Percentiles rank a stretch among this genome's conserved stretches.
phyloP scores from a whole-genome alignment of 495 filamentous ascomycete species.

The Xeromyces bisporus region DNA sequence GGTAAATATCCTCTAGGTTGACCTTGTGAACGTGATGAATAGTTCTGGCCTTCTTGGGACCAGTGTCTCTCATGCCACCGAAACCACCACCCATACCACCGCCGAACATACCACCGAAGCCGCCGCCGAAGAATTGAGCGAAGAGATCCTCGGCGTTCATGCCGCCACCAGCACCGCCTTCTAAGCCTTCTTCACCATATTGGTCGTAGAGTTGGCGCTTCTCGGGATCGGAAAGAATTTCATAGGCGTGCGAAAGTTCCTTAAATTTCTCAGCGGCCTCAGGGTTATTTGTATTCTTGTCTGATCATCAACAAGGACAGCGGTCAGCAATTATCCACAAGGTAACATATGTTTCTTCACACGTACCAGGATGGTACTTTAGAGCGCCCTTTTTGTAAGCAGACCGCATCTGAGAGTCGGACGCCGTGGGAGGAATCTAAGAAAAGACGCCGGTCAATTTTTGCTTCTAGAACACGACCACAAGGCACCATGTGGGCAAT shows the following conservation, averaged over 20 bases:
- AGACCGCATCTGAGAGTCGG: constrained; percentile 67
- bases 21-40: constrained; percentile 98
- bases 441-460: no score
- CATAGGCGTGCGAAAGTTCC: constrained; percentile 87
- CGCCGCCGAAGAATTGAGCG: constrained; percentile 92
- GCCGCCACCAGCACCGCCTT: constrained; percentile 66
- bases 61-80: constrained; percentile 66
- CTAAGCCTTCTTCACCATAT: constrained; percentile 90
- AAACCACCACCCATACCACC: no score
- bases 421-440: constrained; percentile 57
- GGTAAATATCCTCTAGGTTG: constrained; percentile 93
- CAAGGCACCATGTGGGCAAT: no score
- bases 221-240: constrained; percentile 78
- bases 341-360: neutral
- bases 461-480: no score
- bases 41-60: constrained; percentile 83
- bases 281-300: constrained; percentile 92
- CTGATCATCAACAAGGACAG: constrained; percentile 23
- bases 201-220: constrained; percentile 90
- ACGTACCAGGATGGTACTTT: constrained; percentile 77
- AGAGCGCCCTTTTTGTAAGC: constrained; percentile 84
- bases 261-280: constrained; percentile 96
- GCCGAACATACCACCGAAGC: constrained; percentile 73
- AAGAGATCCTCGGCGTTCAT: constrained; percentile 97
- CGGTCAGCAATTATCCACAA: constrained; percentile 1